Evolutionary conservation across 495 filamentous ascomycete genomes (phyloP), one percentile per base, ranked within the genome.

Genomic region (Tuber brumale): DNA sequence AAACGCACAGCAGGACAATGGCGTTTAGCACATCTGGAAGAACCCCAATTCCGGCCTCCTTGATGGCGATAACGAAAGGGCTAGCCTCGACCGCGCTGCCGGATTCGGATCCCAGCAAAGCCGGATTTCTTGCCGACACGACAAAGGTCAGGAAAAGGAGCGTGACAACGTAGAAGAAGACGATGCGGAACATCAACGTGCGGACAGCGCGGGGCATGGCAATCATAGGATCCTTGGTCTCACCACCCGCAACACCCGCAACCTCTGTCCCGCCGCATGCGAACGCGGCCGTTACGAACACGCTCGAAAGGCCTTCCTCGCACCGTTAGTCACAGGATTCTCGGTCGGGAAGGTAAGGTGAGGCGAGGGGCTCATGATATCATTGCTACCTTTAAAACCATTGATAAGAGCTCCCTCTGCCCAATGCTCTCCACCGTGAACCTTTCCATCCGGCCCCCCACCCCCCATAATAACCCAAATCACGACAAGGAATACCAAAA

Each of bases 281-380:
- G 81, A 93, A 94, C 37, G 90, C 90, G 23, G 91, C 92, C 12
- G 88, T 93, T 75, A 92, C 90, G 81, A 93, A 93, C 73, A 92
- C 89, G 31, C 87, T 86, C 83, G 90, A 92, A 84, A 93, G 90
- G 6, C 92, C 92, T 75, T 66, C 10, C 14, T 66, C 27, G 1
- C 12, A 66, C 57, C 2, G 27, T 66, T 35, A 66, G 57, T 9
- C 12, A 66, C 7, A 8, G 27, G 12, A 72, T 70, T 27, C 44
- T 31, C 23, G 3, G 39, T 75, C 23, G 72, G 76, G 69, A 51
- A 10, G 6, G 6, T 18, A 57, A 31, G n/a, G 51, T n/a, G 12
- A 7, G 45, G 27, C 27, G 43, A 35, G 57, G 31, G 31, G 16
- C n/a, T 5, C 39, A 46, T 41, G 21, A 19, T 19, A n/a, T 23